Evolutionary conservation across 169 alveolate species (phyloP), one percentile per base, ranked within the genome.

Genomic region (Cryptosporidium xiaoi): DNA sequence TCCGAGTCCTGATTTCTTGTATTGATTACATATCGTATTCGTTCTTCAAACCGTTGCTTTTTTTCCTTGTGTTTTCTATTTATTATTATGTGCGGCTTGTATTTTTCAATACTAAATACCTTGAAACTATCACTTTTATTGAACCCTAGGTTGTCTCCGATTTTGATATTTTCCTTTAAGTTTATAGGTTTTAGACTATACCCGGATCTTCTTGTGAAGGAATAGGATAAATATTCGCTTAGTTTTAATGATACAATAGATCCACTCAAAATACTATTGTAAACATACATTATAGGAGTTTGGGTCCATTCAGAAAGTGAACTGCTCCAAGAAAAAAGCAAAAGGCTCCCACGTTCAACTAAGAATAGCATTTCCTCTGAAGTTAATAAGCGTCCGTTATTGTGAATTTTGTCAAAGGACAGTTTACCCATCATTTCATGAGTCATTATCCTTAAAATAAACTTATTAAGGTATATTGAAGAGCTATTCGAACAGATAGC

Each of bases 271-370:
- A 1, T 27, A 24, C 44, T 60, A 40, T 44, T 48, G 31, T 44
- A 77, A 12, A 77, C 33, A 27, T 34, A 77, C 18, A 77, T 33
- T 13, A 77, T 60, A 44, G 87, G 87, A 1, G 64, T 60, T 62
- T 77, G 87, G 2, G 58, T 13, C 87, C 87, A 77, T 5, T 60
- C 50, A n/a, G 48, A 24, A 12, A 15, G 16, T 20, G 60, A 36
- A 6, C 6, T 13, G 20, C 64, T 62, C 87, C 87, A 77, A 13
- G 87, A 60, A 60, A 77, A 77, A 77, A 77, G 87, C 18, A 77
- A 15, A 40, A 77, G 10, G 27, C 77, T 62, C 5, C 87, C 87
- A 15, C 87, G 87, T 27, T 77, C 87, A 16, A 77, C 87, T 7
- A 77, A 27, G 48, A 36, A 77, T 7, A 77, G 16, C 62, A 50